These are phyloP conservation scores for Blakeslea trispora DNA, from an alignment of 371 early-diverging fungal species.

Conservation along the genomic window DNA sequence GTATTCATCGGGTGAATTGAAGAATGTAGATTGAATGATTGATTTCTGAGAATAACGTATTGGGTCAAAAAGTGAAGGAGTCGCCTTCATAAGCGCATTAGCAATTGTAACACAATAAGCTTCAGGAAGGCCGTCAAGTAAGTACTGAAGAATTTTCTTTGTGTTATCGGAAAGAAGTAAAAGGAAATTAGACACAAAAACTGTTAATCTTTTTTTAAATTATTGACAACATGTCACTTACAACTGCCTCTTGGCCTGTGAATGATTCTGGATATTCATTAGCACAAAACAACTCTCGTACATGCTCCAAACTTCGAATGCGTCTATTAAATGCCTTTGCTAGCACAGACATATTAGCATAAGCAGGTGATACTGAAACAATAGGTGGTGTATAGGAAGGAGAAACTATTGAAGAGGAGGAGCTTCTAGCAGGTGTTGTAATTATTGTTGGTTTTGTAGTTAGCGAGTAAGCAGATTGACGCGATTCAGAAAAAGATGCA, in stretches of 20 bases:
- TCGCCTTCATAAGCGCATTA: constrained; percentile 39
- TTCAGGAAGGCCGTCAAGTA: constrained; percentile 32
- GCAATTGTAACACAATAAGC: constrained; percentile 37
- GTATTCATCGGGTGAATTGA: constrained; percentile 44
- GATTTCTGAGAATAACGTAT: constrained; percentile 50
- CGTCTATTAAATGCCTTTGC: constrained; percentile 20
- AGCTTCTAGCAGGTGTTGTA: background rate
- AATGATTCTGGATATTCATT: constrained; percentile 52
- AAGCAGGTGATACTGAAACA: constrained; percentile 5
- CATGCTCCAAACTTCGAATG: constrained; percentile 23
- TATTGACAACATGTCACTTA: constrained; percentile 19
- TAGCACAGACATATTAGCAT: constrained; percentile 27
- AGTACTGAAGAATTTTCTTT: constrained; percentile 17
- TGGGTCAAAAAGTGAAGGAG: constrained; percentile 42
- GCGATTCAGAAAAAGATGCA: background rate
- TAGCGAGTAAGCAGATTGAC: background rate
- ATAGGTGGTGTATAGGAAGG: background rate
- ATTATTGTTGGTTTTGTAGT: background rate
- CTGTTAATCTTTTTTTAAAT: too few species aligned
- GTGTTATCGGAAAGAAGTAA: too few species aligned
- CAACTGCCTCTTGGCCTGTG: constrained; percentile 50
- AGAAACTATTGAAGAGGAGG: background rate
- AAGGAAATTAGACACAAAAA: too few species aligned
- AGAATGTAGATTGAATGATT: constrained; percentile 34
- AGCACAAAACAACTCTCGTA: constrained; percentile 41